Evolutionary conservation across 345 rosid genomes (phyloP), one percentile per base, ranked within the genome.

Genomic region (Turritis glabra): DNA sequence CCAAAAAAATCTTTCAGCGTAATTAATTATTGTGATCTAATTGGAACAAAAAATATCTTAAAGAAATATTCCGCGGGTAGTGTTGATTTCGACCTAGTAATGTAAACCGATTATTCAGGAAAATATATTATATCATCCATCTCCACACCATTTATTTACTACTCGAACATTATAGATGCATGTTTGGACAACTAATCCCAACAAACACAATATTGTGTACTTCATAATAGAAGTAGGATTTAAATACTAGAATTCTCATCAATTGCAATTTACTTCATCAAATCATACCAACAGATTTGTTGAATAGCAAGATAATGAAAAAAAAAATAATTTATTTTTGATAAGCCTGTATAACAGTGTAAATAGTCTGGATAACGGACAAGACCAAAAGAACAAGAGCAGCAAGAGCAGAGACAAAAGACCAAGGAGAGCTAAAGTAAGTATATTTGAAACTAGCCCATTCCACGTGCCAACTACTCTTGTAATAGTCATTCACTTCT

Each of bases 391-490:
- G 83, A 64, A 88, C 35, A 25, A 88, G 21, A 8, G 98, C 96
- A 26, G 92, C 96, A 29, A 87, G 57, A 3, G 92, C 93, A 7
- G 97, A 92, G 12, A 85, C 41, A 72, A 87, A 88, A 22, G 97
- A 88, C 97, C 96, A 92, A 6, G 97, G 97, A 43, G 90, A 88
- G 9, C 75, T 81, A 53, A 92, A 90, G 33, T 92, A 92, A 4
- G 90, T 90, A 58, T 81, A 82, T 82, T 83, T 87, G 72, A 88
- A 87, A 66, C 83, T 60, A 10, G 95, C 94, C 94, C 86, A 86
- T 15, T 75, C 80, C 37, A 84, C 88, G 58, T 90, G 86, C 91
- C 81, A 57, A 46, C 75, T 76, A 30, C 72, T 87, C 73, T 62
- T 18, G 77, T 88, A 86, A 69, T 88, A 87, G 40, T 74, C 54